Percentiles rank a stretch among this genome's conserved stretches.
phyloP scores from a whole-genome alignment of 1,284 basidiomycete species.

The Golubevia pallescens region DNA sequence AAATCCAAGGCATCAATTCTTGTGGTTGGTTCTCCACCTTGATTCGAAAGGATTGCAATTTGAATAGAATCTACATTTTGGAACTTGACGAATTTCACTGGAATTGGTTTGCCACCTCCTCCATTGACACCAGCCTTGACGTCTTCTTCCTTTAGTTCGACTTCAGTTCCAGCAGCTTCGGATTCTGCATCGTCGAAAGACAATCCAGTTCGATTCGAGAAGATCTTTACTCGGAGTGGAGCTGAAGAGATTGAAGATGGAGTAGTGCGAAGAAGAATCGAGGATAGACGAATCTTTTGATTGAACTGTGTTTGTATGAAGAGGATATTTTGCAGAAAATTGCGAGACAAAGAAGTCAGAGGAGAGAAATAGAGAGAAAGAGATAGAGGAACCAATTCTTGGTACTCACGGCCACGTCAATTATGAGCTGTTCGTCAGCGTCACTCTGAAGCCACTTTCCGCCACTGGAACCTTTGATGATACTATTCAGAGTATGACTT shows the following conservation, averaged over 20 bases:
- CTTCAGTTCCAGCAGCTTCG: conserved; percentile 65
- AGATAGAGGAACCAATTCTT: not conserved
- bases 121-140: conserved; percentile 24
- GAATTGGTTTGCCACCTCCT: conserved; percentile 69
- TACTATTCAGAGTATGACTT: conserved; percentile 70
- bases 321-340: not conserved
- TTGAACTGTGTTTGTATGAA: conserved; percentile 71
- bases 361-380: not conserved
- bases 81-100: conserved; percentile 77
- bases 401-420: conserved; percentile 73
- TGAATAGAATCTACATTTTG: conserved; percentile 71
- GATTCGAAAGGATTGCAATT: conserved; percentile 80
- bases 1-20: conserved; percentile 79
- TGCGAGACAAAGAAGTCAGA: conserved; percentile 1
- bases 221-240: conserved; percentile 48
- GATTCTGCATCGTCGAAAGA: conserved; percentile 65
- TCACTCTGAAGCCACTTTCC: conserved; percentile 77
- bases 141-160: conserved; percentile 64
- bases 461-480: conserved; percentile 67
- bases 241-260: conserved; percentile 17
- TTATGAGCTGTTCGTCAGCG: conserved; percentile 77
- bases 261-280: conserved; percentile 72
- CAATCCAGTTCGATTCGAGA: conserved; percentile 51
- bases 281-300: conserved; percentile 76
- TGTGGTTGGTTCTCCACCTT: conserved; percentile 76